phyloP scores from a whole-genome alignment of 2,329 filamentous ascomycete genomes.

The Endoconidiophora laricicola region DNA sequence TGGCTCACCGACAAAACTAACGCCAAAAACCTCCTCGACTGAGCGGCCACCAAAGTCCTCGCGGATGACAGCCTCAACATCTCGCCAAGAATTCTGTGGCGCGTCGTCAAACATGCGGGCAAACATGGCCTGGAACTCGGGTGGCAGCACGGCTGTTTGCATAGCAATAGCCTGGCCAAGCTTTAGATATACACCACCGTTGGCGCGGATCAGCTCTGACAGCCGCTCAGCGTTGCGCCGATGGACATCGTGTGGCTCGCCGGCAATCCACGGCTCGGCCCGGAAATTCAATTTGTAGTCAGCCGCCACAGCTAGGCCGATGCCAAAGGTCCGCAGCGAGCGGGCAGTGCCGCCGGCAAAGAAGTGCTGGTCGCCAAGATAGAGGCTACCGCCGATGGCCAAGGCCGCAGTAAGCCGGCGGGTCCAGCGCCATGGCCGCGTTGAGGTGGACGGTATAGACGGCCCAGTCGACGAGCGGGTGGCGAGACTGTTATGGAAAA shows the following conservation, averaged over 20 bases:
- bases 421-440: constrained; percentile 49
- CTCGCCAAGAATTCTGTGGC: constrained; percentile 76
- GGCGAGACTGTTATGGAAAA: too few relatives aligned
- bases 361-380: constrained; percentile 52
- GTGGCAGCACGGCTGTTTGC: constrained; percentile 86
- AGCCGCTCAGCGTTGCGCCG: constrained; percentile 67
- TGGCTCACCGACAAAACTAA: constrained; percentile 61
- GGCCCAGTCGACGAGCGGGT: too few relatives aligned
- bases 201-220: constrained; percentile 63
- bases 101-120: constrained; percentile 94
- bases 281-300: constrained; percentile 98
- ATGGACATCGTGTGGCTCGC: constrained; percentile 63
- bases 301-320: constrained; percentile 62
- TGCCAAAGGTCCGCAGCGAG: constrained; percentile 64
- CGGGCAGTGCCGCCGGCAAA: constrained; percentile 68
- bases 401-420: constrained; percentile 52
- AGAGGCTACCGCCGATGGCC: constrained; percentile 42
- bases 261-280: constrained; percentile 55
- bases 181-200: constrained; percentile 91
- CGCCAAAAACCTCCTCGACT: constrained; percentile 80
- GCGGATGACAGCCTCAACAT: constrained; percentile 68
- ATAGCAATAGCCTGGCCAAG: constrained; percentile 97
- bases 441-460: too few relatives aligned
- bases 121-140: constrained; percentile 95
- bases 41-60: constrained; percentile 76